phyloP scores from a whole-genome alignment of 305 asterid genomes.

The Andrographis paniculata region DNA sequence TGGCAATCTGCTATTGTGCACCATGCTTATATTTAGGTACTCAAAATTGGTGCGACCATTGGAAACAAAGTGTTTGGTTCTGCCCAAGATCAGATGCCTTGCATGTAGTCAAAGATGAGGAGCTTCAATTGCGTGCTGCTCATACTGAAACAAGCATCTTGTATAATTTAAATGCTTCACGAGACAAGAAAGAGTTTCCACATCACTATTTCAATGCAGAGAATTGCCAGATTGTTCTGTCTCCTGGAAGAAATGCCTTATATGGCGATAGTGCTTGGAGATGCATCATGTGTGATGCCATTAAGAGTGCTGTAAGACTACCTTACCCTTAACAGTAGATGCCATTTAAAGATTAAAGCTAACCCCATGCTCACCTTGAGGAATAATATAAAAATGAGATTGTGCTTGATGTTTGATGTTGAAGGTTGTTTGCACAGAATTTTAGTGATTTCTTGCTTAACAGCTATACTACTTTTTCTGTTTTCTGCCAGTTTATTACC shows the following conservation, averaged over 20 bases:
- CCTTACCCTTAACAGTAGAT: slow-evolving; percentile 14
- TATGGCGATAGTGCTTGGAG: slow-evolving; percentile 74
- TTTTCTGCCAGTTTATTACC: neutral
- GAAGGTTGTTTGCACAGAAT: slow-evolving; percentile 3
- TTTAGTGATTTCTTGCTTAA: slow-evolving; percentile 2
- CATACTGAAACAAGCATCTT: slow-evolving; percentile 62
- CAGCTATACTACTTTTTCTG: slow-evolving; percentile 2
- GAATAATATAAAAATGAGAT: slow-evolving; percentile 10
- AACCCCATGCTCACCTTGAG: neutral
- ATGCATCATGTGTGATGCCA: slow-evolving; percentile 49
- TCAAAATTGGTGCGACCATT: slow-evolving; percentile 84
- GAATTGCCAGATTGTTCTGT: slow-evolving; percentile 40
- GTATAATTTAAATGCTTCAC: slow-evolving; percentile 38
- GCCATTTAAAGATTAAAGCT: slow-evolving; percentile 1
- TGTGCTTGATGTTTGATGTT: slow-evolving; percentile 8
- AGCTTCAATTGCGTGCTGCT: slow-evolving; percentile 45
- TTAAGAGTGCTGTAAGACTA: slow-evolving; percentile 56
- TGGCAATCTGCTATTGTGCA: slow-evolving; percentile 7
- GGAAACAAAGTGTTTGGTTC: slow-evolving; percentile 94
- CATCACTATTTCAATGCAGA: slow-evolving; percentile 22
- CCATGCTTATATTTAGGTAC: slow-evolving; percentile 54
- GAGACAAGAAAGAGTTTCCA: slow-evolving; percentile 24
- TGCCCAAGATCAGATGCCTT: slow-evolving; percentile 54
- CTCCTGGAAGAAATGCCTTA: slow-evolving; percentile 64
- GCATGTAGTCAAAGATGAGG: slow-evolving; percentile 45